Conservation (phyloP, 208 protist genomes). For the Tritrichomonas musculus region DNA sequence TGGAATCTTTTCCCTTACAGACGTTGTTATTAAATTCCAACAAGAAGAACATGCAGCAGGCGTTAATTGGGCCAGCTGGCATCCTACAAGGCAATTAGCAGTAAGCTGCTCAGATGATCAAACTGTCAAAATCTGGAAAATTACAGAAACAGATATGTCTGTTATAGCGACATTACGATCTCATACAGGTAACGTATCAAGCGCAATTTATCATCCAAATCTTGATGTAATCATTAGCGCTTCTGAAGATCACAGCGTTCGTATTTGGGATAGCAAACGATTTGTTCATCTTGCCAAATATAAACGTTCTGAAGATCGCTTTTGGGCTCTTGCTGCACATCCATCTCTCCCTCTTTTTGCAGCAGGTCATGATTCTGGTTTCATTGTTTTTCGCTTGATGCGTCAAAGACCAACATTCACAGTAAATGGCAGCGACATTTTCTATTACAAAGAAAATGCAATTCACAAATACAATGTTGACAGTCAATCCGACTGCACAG, state of each 20-base stretch:
- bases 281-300: neutral
- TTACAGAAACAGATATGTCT: constrained; percentile 68
- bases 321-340: constrained; percentile 90
- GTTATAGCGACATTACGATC: constrained; percentile 80
- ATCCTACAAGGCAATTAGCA: constrained; percentile 81
- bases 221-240: constrained; percentile 83
- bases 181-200: constrained; percentile 94
- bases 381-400: constrained; percentile 94
- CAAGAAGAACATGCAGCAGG: constrained; percentile 94
- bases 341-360: constrained; percentile 82
- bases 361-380: constrained; percentile 81
- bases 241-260: constrained; percentile 71
- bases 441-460: constrained; percentile 31
- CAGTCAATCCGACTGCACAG: neutral
- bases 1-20: constrained; percentile 25
- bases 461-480: neutral
- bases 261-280: constrained; percentile 56
- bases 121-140: constrained; percentile 84
- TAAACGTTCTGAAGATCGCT: constrained; percentile 83
- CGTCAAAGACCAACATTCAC: constrained; percentile 77
- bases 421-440: neutral
- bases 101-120: constrained; percentile 91
- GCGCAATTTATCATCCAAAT: constrained; percentile 76
- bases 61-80: constrained; percentile 97
- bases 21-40: constrained; percentile 64